A percentile compares a stretch with the other conserved stretches of the same genome.
These are phyloP conservation scores for Pelagophyceae sp. DNA, from an alignment of 352 stramenopile genomes.

Conservation along the genomic window DNA sequence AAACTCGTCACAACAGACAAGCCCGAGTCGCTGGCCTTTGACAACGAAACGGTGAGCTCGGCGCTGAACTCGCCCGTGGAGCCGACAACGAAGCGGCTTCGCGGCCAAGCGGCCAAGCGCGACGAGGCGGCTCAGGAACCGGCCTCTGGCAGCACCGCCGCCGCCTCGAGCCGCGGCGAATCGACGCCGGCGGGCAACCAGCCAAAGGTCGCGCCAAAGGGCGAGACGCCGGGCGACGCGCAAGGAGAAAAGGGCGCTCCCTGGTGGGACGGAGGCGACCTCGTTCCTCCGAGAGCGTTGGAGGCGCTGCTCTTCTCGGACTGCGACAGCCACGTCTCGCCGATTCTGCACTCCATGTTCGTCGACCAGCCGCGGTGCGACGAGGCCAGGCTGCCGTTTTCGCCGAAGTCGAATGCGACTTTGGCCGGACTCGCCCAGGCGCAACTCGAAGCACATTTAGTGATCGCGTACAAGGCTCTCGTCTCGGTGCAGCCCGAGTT, in stretches of 20 bases:
- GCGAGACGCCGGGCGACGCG: not conserved
- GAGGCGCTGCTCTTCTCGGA: not conserved
- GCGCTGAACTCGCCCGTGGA: not conserved
- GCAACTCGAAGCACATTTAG: conserved; percentile 29
- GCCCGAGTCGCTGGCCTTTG: not conserved
- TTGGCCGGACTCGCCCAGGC: conserved; percentile 25
- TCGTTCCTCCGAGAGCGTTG: not conserved
- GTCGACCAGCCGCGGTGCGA: not conserved
- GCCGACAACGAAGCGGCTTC: not conserved
- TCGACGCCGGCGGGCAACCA: not conserved
- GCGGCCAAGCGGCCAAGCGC: not conserved
- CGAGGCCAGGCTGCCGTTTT: conserved; percentile 22
- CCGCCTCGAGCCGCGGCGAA: no score
- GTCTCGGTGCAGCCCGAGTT: not conserved
- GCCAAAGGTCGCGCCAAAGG: not conserved
- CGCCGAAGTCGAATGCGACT: not conserved
- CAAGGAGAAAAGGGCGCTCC: not conserved
- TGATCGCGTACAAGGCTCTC: conserved; percentile 29
- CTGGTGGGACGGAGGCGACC: not conserved
- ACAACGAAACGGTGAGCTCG: not conserved
- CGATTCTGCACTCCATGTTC: not conserved
- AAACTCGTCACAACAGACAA: not conserved
- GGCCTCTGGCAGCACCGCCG: no score
- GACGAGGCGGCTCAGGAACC: not conserved
- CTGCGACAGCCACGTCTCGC: not conserved